Base-by-base conservation (phyloP, 1,284 basidiomycete species). In the Sanghuangporus sanghuang region DNA sequence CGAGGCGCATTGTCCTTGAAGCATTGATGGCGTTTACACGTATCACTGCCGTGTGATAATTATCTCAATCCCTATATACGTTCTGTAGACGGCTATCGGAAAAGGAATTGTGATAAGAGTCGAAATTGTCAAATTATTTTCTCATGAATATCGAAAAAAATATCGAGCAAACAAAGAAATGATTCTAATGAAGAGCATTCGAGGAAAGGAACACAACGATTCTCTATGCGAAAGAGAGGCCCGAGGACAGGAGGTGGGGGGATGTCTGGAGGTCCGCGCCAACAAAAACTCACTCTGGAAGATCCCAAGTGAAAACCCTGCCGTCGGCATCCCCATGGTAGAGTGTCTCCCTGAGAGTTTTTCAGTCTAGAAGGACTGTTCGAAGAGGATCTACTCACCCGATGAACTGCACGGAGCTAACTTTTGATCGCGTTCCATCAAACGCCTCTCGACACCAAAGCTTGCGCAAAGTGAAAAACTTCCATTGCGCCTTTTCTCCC, bases 291-390 rank as follows among this genome's bases (percentile, higher is more conserved):
- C 68, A 82, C 54, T 89, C 85, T 2, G 86, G 85, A 23, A 90
- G 72, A 64, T 76, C 80, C 87, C 87, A 90, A 23, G 78, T 72
- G 70, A 79, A 89, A 6, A 83, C 77, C 70, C 83, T 85, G 5
- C 87, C 87, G 8, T 81, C 83, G 64, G 84, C 82, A 69, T 90
- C 86, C 27, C 86, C 87, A 68, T 88, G 86, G 69, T 82, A 85
- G 46, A 90, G 71, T 36, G 74, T 79, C 70, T 90, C 87, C 16
- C 86, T 88, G 66, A 14, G 38, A 57, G 59, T 4, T 11, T 65
- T 49, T 64, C 38, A 65, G 65, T 49, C 11, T 46, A 42, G 35
- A n/a, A 6, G 11, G 16, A 11, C 56, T 52, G 39, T 50, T n/a
- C 35, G 23, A 21, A 48, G 44, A 55, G 66, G 38, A 46, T 8